Evolutionary conservation across 352 stramenopile species (phyloP), one percentile per base, ranked within the genome.

Genomic region (Thraustotheca clavata): DNA sequence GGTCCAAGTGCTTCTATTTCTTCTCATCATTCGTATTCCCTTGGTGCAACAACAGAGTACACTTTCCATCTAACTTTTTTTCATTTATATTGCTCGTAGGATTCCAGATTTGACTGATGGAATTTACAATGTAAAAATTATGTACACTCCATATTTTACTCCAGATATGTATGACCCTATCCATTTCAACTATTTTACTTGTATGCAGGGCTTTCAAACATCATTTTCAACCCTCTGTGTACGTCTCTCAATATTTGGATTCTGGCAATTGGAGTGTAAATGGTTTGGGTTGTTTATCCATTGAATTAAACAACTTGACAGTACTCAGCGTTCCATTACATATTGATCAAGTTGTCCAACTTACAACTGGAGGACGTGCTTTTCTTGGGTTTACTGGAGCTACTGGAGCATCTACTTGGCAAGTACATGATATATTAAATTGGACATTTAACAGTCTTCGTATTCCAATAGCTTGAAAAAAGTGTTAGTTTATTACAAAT

Each of bases 351-450:
- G 88, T 76, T 4, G 59, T 97, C 35, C 71, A 86, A 48, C 75
- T 97, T 8, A 62, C 78, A 46, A 75, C 83, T 41, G 90, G 95
- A 41, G 80, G 80, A 9, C 79, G 89, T 1, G 85, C 87, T 3
- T 97, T 77, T 73, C 86, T 98, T 0, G 93, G 93, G n/a, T 97
- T 97, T 67, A 96, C 93, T 0, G 87, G 86, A 1, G 77, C 88
- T 29, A 98, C 93, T 0, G 89, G 88, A 4, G 73, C 68, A 46
- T 72, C 71, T 0, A 82, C 85, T 27, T 97, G 82, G 76, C 91
- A 98, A 74, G 78, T 77, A 3, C 88, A 97, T 40, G 87, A 97
- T 48, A 76, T 97, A 36, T 60, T 96, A 16, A 81, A 76, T 9
- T 97, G 87, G 86, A 63, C 66, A 14, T 96, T 97, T 48, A 62